Evolutionary conservation across 352 stramenopile genomes (phyloP).

Genomic region (Blastocystis sp.): DNA sequence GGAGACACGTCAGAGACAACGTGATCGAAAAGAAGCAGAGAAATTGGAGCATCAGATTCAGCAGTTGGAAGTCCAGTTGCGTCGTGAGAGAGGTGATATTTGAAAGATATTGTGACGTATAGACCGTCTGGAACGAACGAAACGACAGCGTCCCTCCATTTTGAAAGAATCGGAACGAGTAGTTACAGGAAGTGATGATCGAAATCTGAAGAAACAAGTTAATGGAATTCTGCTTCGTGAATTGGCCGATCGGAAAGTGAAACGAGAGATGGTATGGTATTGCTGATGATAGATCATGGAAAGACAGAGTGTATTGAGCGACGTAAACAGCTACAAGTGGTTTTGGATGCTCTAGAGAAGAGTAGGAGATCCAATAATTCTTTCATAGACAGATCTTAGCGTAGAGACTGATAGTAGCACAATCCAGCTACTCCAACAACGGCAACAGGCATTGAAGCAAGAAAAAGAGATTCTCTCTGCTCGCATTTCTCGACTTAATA

Average conservation of each 20-base stretch:
- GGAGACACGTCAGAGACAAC: neutral
- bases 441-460: neutral
- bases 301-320: neutral
- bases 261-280: neutral
- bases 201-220: neutral
- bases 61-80: neutral
- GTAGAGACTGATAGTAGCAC: neutral
- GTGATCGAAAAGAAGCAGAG: conserved; percentile 25
- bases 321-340: neutral
- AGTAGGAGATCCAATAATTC: neutral
- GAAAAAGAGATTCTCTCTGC: conserved; percentile 15
- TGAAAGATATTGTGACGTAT: neutral
- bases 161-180: neutral
- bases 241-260: neutral
- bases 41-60: conserved; percentile 24
- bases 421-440: neutral
- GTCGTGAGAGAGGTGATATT: neutral
- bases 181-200: neutral
- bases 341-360: neutral
- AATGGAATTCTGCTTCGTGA: neutral
- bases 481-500: conserved; percentile 6
- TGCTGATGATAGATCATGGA: neutral
- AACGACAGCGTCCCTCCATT: neutral
- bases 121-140: no score
- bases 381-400: neutral